Percentiles rank a stretch among this genome's conserved stretches.
Evolutionary conservation across 2,329 filamentous ascomycete species (phyloP).

Genomic region (Aspergillus cejpii): DNA sequence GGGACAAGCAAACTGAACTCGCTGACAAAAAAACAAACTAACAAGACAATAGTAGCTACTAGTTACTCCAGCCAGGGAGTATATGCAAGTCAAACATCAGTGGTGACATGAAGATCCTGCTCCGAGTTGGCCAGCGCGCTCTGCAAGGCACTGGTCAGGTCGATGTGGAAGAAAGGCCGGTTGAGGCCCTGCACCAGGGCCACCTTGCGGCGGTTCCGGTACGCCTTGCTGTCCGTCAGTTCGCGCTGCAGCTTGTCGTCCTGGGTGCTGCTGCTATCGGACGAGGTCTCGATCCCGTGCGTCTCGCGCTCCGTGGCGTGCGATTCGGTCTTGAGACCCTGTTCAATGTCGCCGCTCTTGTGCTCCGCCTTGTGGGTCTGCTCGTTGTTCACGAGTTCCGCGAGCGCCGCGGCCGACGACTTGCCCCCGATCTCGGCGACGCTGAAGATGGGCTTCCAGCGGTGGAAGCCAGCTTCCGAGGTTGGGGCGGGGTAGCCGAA

Average conservation of each 20-base stretch:
- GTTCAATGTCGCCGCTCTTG: conserved; percentile 26
- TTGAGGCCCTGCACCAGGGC: conserved; percentile 80
- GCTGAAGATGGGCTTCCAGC: conserved; percentile 93
- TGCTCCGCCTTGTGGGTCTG: conserved; percentile 31
- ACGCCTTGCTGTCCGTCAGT: conserved; percentile 45
- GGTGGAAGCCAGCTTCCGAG: conserved; percentile 50
- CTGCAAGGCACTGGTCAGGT: conserved; percentile 81
- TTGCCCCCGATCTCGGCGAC: conserved; percentile 77
- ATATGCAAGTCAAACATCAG: background rate
- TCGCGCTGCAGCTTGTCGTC: conserved; percentile 42
- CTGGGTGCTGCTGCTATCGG: conserved; percentile 25
- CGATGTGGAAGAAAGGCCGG: conserved; percentile 86
- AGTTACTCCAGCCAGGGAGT: conserved; percentile 4
- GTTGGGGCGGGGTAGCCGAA: conserved; percentile 71
- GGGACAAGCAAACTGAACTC: background rate
- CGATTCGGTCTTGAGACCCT: conserved; percentile 27
- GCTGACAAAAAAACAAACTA: background rate
- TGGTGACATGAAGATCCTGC: conserved; percentile 7
- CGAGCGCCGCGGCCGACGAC: conserved; percentile 61
- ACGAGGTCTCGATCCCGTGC: conserved; percentile 24
- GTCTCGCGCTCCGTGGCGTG: conserved; percentile 30
- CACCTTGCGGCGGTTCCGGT: conserved; percentile 36
- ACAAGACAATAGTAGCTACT: background rate
- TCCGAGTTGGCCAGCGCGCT: conserved; percentile 72
- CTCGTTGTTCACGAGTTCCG: conserved; percentile 59